These are phyloP conservation scores for Colletotrichum caudatum DNA, from an alignment of 2,329 filamentous ascomycete genomes.

Conservation along the genomic window DNA sequence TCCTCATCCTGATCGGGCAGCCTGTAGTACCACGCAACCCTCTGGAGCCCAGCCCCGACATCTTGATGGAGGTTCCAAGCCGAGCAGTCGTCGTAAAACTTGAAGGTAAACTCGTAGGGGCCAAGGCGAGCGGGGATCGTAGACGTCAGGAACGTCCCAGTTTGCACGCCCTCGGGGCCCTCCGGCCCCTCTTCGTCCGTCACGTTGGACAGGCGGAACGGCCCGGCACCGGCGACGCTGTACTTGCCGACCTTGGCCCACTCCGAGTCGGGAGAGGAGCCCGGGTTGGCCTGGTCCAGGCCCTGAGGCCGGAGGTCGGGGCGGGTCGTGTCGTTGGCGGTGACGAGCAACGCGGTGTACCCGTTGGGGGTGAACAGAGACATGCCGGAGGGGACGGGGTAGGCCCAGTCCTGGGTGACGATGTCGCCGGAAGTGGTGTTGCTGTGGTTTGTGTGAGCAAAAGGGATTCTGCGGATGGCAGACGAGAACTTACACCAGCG, in stretches of 20 bases:
- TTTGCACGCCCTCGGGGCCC: slow-evolving; percentile 10
- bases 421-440: slow-evolving; percentile 26
- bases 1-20: neutral
- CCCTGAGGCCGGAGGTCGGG: slow-evolving; percentile 18
- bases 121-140: slow-evolving; percentile 20
- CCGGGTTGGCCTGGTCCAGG: slow-evolving; percentile 15
- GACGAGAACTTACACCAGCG: slow-evolving; percentile 20
- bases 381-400: slow-evolving; percentile 23
- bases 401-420: slow-evolving; percentile 25
- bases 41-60: slow-evolving; percentile 13
- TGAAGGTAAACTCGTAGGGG: slow-evolving; percentile 17
- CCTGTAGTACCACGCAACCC: slow-evolving; percentile 26
- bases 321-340: slow-evolving; percentile 24
- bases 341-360: slow-evolving; percentile 25
- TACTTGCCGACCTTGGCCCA: slow-evolving; percentile 28
- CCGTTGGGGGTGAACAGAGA: slow-evolving; percentile 27
- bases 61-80: slow-evolving; percentile 23
- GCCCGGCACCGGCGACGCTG: slow-evolving; percentile 11
- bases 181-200: neutral
- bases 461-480: neutral
- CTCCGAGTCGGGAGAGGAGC: slow-evolving; percentile 17
- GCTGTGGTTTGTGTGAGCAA: neutral
- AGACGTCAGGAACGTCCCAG: slow-evolving; percentile 20
- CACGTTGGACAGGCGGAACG: slow-evolving; percentile 15
- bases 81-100: slow-evolving; percentile 21